Conservation (phyloP, 2,329 filamentous ascomycete genomes). For the Stachybotrys chartarum region DNA sequence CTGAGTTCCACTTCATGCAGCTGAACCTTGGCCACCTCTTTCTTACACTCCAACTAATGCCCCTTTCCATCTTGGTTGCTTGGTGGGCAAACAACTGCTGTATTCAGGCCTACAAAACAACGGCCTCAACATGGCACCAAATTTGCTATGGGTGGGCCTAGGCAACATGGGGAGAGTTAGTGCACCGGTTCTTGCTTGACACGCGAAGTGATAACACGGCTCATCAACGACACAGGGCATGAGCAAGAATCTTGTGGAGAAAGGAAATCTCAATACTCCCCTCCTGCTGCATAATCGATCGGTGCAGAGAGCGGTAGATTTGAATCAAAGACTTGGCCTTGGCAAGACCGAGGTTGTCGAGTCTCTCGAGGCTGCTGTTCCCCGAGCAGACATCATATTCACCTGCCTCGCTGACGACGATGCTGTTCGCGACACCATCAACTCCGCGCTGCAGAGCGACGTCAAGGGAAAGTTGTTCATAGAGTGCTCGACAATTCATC, state of each 20-base stretch:
- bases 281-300: conserved; percentile 80
- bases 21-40: too few species aligned
- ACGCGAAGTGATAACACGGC: neutral
- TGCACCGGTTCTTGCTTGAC: neutral
- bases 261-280: conserved; percentile 63
- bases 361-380: conserved; percentile 58
- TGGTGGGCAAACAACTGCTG: too few species aligned
- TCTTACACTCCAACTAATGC: too few species aligned
- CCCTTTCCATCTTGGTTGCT: too few species aligned
- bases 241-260: conserved; percentile 75
- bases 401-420: conserved; percentile 73
- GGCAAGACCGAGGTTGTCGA: conserved; percentile 58
- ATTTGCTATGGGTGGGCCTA: conserved; percentile 72
- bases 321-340: conserved; percentile 51
- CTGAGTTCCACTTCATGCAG: too few species aligned
- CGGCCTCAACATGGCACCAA: conserved; percentile 40
- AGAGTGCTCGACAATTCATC: conserved; percentile 84
- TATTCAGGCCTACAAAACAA: neutral
- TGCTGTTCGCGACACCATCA: conserved; percentile 58
- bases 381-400: conserved; percentile 71
- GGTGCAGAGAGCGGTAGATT: conserved; percentile 53
- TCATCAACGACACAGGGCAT: conserved; percentile 54
- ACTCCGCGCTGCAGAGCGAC: conserved; percentile 43
- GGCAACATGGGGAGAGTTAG: conserved; percentile 81
- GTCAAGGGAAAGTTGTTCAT: conserved; percentile 71